Conservation (phyloP, 129 eudicot genomes). For the Flaveria brownii region DNA sequence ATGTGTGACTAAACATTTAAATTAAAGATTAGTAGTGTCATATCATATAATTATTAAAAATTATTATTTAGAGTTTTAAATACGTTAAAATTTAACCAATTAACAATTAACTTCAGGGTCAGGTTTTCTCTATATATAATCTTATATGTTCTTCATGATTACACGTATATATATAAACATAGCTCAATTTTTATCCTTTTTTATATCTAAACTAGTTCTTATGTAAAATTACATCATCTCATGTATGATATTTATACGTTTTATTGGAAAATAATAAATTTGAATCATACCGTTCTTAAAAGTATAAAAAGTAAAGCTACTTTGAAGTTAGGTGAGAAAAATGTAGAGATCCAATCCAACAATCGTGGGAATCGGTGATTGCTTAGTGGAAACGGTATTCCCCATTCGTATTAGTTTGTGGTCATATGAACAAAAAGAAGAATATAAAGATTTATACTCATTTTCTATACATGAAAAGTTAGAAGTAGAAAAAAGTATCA, state of each 20-base stretch:
- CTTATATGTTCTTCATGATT: too few relatives aligned
- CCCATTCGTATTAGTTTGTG: constrained; percentile 15
- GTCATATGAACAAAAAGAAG: constrained; percentile 26
- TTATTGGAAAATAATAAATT: not conserved
- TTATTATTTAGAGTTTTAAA: too few relatives aligned
- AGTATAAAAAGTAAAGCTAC: constrained; percentile 17
- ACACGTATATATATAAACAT: not conserved
- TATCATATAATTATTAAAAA: not conserved
- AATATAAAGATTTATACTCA: constrained; percentile 16
- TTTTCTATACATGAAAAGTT: constrained; percentile 8
- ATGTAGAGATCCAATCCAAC: constrained; percentile 36
- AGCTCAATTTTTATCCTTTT: not conserved
- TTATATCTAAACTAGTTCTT: not conserved
- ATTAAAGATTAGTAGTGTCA: not conserved
- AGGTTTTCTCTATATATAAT: too few relatives aligned
- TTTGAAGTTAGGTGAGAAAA: constrained; percentile 37
- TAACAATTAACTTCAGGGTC: too few relatives aligned
- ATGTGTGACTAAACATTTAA: constrained; percentile 11
- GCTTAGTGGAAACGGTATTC: constrained; percentile 35
- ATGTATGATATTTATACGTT: not conserved
- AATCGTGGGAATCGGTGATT: constrained; percentile 32
- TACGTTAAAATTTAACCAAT: too few relatives aligned
- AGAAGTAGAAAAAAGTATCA: not conserved
- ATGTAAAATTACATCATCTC: not conserved
- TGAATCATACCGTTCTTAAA: constrained; percentile 1